Evolutionary conservation across 768 basidiomycete species (phyloP).

Genomic region (Mycena capillaripes): DNA sequence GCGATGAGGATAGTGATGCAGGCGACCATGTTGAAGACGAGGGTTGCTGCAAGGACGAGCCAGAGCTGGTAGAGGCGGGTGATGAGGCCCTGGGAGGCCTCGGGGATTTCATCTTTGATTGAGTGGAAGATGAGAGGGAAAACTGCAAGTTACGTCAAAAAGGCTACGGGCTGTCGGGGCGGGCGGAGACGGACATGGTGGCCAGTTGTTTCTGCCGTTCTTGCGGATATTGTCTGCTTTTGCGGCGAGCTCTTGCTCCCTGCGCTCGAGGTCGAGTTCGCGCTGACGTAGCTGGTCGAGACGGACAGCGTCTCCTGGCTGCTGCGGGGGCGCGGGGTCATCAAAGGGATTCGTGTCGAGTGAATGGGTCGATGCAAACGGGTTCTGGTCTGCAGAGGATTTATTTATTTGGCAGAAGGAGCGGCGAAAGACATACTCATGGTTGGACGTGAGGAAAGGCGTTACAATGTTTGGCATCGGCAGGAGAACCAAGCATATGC

Average conservation of each 20-base stretch:
- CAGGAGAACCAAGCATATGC: not conserved
- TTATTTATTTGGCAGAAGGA: not conserved
- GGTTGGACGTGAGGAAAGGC: slow-evolving; percentile 3
- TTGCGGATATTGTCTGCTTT: slow-evolving; percentile 78
- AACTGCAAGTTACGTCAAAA: slow-evolving; percentile 63
- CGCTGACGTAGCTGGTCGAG: slow-evolving; percentile 80
- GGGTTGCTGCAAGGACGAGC: slow-evolving; percentile 87
- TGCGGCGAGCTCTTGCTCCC: slow-evolving; percentile 81
- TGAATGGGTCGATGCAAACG: slow-evolving; percentile 87
- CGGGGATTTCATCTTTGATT: slow-evolving; percentile 91
- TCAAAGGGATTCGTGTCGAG: slow-evolving; percentile 93
- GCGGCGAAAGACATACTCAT: slow-evolving; percentile 4
- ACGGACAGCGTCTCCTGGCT: slow-evolving; percentile 54
- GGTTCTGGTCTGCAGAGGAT: slow-evolving; percentile 66
- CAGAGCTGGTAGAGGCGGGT: slow-evolving; percentile 93
- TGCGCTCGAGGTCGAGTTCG: slow-evolving; percentile 84
- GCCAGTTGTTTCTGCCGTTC: slow-evolving; percentile 94
- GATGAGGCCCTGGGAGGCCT: slow-evolving; percentile 82
- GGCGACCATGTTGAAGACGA: slow-evolving; percentile 91
- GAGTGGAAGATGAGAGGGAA: slow-evolving; percentile 96
- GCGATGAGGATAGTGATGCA: slow-evolving; percentile 89
- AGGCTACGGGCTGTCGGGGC: slow-evolving; percentile 35
- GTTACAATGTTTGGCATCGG: not conserved
- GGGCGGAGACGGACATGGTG: slow-evolving; percentile 74
- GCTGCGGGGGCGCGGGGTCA: slow-evolving; percentile 72